Evolutionary conservation across 345 rosid genomes (phyloP), one percentile per base, ranked within the genome.

Genomic region (Corchorus capsularis): DNA sequence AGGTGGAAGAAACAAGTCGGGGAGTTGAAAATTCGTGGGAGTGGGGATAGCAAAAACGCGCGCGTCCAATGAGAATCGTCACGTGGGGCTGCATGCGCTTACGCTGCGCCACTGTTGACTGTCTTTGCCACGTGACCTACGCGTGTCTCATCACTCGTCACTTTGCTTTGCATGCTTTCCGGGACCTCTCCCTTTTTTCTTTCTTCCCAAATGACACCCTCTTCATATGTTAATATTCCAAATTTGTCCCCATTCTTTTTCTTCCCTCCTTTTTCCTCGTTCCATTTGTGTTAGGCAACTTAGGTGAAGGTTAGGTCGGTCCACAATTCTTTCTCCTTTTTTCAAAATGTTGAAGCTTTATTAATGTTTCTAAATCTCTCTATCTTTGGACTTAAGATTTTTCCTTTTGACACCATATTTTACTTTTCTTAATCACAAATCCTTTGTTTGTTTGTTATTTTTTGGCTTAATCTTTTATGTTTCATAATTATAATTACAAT

Each of bases 21-120:
- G 73, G 14, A 0, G 15, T 7, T 3, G 37, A 17, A 3, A 15
- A 52, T 15, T 34, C 61, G 27, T 27, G 27, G 71, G 37, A 17
- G 8, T 11, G 22, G 35, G 37, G 14, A 35, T 11, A 35, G 63
- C 16, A 54, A 54, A 27, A 19, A 22, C 15, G 32, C 37, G 75
- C 35, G 63, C 52, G 63, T 37, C 34, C 59, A 53, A 9, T 12
- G 34, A 55, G 66, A 56, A 19, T 22, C 27, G 8, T 72, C 75
- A 45, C 75, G 43, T 59, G 67, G 75, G 17, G 65, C 41, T 72
- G 54, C 75, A 45, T 7, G 56, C 56, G 56, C 41, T 52, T 69
- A 53, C 43, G 32, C 60, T 10, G 32, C 46, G 46, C 46, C 73
- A 52, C 43, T 15, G 55, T 59, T 72, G 22, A 22, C 55, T 19